phyloP scores from a whole-genome alignment of 306 rosid species.

The Sindora glabra region DNA sequence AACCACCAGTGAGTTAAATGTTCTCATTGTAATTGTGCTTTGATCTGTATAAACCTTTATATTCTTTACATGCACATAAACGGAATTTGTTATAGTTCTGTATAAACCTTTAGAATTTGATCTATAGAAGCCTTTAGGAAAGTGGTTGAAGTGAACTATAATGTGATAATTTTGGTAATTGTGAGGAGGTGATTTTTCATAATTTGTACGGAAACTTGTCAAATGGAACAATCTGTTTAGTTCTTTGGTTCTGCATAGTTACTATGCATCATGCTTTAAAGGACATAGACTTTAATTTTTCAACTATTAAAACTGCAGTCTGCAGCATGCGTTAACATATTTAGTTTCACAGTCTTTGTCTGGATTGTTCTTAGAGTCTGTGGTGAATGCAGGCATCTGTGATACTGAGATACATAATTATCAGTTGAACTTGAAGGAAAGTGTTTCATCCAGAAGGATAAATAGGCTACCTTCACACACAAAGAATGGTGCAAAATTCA shows the following conservation, averaged over 20 bases:
- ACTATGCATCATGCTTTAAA: neutral
- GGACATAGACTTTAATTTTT: neutral
- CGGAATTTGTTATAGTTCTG: neutral
- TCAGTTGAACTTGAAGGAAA: slow-evolving; percentile 49
- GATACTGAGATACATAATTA: slow-evolving; percentile 44
- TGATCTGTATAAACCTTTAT: neutral
- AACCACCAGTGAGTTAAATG: slow-evolving; percentile 64
- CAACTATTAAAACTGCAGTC: neutral
- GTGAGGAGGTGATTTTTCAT: slow-evolving; percentile 2
- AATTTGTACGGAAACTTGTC: neutral
- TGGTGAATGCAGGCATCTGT: slow-evolving; percentile 44
- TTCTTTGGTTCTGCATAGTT: neutral
- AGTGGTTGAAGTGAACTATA: neutral
- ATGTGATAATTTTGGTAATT: neutral
- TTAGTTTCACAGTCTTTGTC: neutral
- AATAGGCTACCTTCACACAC: slow-evolving; percentile 41
- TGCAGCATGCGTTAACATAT: neutral
- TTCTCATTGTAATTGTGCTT: neutral
- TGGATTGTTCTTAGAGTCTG: slow-evolving; percentile 1
- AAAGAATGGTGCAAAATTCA: slow-evolving; percentile 79
- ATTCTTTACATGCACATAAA: neutral
- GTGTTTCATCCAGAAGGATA: slow-evolving; percentile 41
- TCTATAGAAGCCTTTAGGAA: neutral
- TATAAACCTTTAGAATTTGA: neutral
- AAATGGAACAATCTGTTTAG: neutral